Evolutionary conservation across 208 protist genomes (phyloP), one percentile per base, ranked within the genome.

Genomic region (Trypanosoma rangeli): DNA sequence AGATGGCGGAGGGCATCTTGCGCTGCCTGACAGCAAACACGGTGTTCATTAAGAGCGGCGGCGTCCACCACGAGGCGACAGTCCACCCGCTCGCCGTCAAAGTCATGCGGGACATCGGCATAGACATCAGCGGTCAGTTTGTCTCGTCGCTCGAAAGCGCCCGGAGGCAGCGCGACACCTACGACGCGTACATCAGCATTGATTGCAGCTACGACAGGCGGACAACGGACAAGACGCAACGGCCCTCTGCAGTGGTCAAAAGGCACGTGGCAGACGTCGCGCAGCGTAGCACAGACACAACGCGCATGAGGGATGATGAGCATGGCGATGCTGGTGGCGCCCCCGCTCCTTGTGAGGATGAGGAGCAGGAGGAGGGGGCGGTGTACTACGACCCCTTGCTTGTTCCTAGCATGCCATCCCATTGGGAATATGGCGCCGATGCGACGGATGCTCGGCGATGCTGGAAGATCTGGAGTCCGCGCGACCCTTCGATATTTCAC

Each of bases 141-240:
- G 65, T 82, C 4, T 85, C 80, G 10, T 91, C 90, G 0, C 73
- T 95, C 28, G 74, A 73, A 49, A 77, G 72, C 16, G 87, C 82
- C 33, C 76, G 72, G 2, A 81, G 86, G 37, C 85, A 93, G 73
- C 81, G 78, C 35, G 60, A 33, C n/a, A 94, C 87, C 12, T 94
- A 93, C 55, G 90, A 95, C 76, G 90, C 92, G 42, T 91, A 92
- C 79, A 66, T 95, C 56, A 90, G 87, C 66, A 73, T 95, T 42
- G 90, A 95, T 62, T 79, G 62, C 15, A 59, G 76, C 13, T 92
- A 93, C 79, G 42, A 66, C 4, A 31, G 79, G 29, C 73, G 77
- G 9, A 44, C 55, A 18, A 74, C 78, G 15, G 82, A 90, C 55
- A 80, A 76, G 35, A 85, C 79, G 39, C 84, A 86, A 39, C 49